Percentiles rank a stretch among this genome's conserved stretches.
These are phyloP conservation scores for Lentithecium fluviatile DNA, from an alignment of 495 filamentous ascomycete species.

Conservation along the genomic window DNA sequence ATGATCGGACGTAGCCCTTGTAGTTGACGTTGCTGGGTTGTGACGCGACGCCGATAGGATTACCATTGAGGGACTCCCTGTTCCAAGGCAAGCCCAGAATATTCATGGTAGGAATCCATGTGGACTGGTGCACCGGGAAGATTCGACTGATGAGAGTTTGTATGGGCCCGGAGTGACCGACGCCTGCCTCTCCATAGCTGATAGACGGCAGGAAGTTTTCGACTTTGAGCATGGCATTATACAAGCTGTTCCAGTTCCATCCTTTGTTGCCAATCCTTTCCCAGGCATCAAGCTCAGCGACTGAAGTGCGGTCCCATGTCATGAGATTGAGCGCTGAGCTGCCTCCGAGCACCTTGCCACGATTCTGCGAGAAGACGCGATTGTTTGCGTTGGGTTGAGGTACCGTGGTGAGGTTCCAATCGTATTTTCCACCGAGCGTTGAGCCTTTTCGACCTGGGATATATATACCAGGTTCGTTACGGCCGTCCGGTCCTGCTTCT, in stretches of 20 bases:
- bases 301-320: slow-evolving; percentile 14
- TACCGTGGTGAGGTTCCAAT: slow-evolving; percentile 37
- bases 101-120: slow-evolving; percentile 40
- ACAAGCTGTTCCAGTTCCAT: slow-evolving; percentile 35
- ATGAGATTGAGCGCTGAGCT: slow-evolving; percentile 20
- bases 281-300: slow-evolving; percentile 16
- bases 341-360: slow-evolving; percentile 38
- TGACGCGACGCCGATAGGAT: slow-evolving; percentile 43
- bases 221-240: slow-evolving; percentile 40
- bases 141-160: slow-evolving; percentile 41
- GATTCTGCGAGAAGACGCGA: slow-evolving; percentile 18
- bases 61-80: slow-evolving; percentile 42
- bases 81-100: slow-evolving; percentile 40
- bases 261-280: slow-evolving; percentile 11
- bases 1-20: slow-evolving; percentile 43
- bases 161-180: slow-evolving; percentile 39
- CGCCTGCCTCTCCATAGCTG: slow-evolving; percentile 22
- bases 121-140: slow-evolving; percentile 35
- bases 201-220: slow-evolving; percentile 41
- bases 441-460: slow-evolving; percentile 29
- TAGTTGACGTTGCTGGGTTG: slow-evolving; percentile 46
- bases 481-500: slow-evolving; percentile 34
- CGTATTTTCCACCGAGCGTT: slow-evolving; percentile 26
- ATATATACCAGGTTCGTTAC: slow-evolving; percentile 24
- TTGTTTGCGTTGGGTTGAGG: slow-evolving; percentile 27